These are phyloP conservation scores for Russula griseocarnosa DNA, from an alignment of 768 basidiomycete genomes.

Conservation along the genomic window DNA sequence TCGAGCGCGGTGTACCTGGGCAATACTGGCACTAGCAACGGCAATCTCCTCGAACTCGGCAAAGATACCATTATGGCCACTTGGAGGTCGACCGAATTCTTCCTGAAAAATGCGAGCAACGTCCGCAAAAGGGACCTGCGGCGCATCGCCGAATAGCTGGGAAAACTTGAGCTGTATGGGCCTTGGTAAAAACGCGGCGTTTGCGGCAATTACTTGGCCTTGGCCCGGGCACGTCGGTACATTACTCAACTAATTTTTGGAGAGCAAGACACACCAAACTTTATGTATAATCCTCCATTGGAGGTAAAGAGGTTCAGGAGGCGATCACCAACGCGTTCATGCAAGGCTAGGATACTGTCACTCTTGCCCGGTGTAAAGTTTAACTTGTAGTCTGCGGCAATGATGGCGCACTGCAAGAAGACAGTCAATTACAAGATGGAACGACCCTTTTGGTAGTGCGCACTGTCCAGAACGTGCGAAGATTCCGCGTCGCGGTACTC, in stretches of 20 bases:
- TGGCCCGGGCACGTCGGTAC: not conserved
- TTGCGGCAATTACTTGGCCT: constrained; percentile 79
- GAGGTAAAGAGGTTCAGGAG: constrained; percentile 71
- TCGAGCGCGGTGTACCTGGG: constrained; percentile 85
- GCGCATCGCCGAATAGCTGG: constrained; percentile 83
- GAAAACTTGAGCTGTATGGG: constrained; percentile 81
- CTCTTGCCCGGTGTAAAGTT: constrained; percentile 76
- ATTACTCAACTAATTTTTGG: no score
- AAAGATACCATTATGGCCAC: constrained; percentile 70
- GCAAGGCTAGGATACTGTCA: constrained; percentile 71
- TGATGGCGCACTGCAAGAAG: constrained; percentile 52
- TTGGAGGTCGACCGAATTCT: constrained; percentile 64
- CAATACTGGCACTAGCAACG: constrained; percentile 85
- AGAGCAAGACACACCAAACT: constrained; percentile 51
- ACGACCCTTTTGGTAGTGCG: constrained; percentile 25
- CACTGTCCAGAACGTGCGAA: constrained; percentile 50
- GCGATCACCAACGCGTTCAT: constrained; percentile 78
- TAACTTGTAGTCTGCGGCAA: constrained; percentile 80
- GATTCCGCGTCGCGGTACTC: constrained; percentile 45
- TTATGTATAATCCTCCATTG: constrained; percentile 85
- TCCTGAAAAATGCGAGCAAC: constrained; percentile 61
- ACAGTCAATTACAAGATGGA: not conserved
- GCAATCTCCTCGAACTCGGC: constrained; percentile 72
- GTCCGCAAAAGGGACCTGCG: constrained; percentile 71
- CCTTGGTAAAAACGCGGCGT: constrained; percentile 78